Base-by-base conservation (phyloP, 2,329 filamentous ascomycete genomes). In the Akanthomyces uredinophilus region DNA sequence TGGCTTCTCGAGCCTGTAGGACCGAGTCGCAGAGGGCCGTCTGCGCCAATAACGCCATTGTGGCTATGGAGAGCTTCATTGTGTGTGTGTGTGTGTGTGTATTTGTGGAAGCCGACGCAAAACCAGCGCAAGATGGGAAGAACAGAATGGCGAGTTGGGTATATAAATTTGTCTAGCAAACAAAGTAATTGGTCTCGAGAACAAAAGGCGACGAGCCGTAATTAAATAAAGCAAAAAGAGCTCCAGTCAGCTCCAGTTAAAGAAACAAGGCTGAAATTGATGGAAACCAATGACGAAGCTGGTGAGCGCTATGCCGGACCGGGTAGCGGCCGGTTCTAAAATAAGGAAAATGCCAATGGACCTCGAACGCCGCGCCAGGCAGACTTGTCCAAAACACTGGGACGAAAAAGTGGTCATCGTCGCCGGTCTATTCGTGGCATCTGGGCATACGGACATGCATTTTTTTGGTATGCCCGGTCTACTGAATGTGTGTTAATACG, bases 231-330 rank as follows among this genome's bases (percentile, higher is more conserved):
- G 46, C 20, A 32, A 47, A 16, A 20, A 5, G 7, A 60, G 27
- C 27, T 29, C 27, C 27, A 29, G 27, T 29, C n/a, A n/a, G n/a
- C n/a, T n/a, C n/a, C n/a, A n/a, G n/a, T 29, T 29, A 13, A 18
- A 6, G 27, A 43, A 27, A 35, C 37, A 24, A 47, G 50, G 50
- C 50, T 47, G 58, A 61, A 39, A 47, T 20, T 22, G 24, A 60
- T 60, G 27, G 7, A 16, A 22, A 22, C 20, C 43, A 5, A 61
- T 49, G 58, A 49, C 58, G 58, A 46, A 37, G 58, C 37, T 61
- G 39, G 58, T 61, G 58, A 61, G 58, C 58, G 22, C 58, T 61
- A 53, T 60, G 24, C 47, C 47, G 6, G 13, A 60, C 47, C 7
- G 6, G 47, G 47, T 18, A 44, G 22, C 58, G n/a, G 6, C 58